Evolutionary conservation across 768 basidiomycete species (phyloP).

Genomic region (Leucosporidium scottii): DNA sequence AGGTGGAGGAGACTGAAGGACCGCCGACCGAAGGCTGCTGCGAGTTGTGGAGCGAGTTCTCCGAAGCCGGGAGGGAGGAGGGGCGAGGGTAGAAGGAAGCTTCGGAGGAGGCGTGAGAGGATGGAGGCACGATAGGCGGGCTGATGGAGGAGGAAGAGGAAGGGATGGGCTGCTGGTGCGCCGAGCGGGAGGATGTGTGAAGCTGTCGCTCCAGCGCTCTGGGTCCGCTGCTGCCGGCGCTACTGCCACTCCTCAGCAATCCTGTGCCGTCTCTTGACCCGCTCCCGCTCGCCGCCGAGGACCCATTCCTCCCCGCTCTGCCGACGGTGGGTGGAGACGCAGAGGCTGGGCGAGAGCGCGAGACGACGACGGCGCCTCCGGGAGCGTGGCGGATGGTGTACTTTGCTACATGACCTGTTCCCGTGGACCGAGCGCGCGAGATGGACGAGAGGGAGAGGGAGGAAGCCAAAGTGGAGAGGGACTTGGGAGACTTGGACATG

Average conservation of each 20-base stretch:
- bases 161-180: slow-evolving; percentile 9
- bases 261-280: too few species aligned
- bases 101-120: neutral
- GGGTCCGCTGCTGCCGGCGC: too few species aligned
- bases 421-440: slow-evolving; percentile 12
- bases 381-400: neutral
- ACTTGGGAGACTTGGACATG: slow-evolving; percentile 10
- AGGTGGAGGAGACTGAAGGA: slow-evolving; percentile 35
- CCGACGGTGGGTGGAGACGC: neutral
- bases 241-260: too few species aligned
- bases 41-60: neutral
- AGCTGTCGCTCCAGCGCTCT: too few species aligned
- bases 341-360: neutral
- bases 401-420: neutral
- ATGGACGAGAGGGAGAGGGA: slow-evolving; percentile 23
- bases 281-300: too few species aligned
- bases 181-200: neutral
- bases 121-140: neutral
- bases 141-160: neutral
- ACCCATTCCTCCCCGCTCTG: neutral
- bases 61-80: neutral
- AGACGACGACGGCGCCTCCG: neutral
- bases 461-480: slow-evolving; percentile 15
- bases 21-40: slow-evolving; percentile 19
- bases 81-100: slow-evolving; percentile 1